Percentiles rank a stretch among this genome's conserved stretches.
Conservation (phyloP, 306 rosid genomes). For the Ochetophila trinervis region DNA sequence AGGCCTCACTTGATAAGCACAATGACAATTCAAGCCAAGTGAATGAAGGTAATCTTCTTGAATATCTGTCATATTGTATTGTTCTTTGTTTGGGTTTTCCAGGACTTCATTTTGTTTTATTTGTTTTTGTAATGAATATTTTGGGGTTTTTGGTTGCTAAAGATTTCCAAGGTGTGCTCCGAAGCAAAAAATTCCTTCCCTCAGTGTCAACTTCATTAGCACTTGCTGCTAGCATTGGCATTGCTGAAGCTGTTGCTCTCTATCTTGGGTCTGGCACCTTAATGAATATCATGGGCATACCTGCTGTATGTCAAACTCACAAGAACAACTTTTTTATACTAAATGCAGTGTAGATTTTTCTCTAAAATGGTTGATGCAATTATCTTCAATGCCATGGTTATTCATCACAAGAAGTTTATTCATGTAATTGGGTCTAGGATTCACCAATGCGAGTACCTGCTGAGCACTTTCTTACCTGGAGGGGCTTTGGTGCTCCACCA, state of each 20-base stretch:
- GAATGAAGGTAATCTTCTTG: slow-evolving; percentile 36
- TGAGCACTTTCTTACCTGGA: slow-evolving; percentile 71
- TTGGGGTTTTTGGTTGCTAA: slow-evolving; percentile 16
- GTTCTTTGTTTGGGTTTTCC: slow-evolving; percentile 8
- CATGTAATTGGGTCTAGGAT: slow-evolving; percentile 44
- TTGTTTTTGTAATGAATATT: slow-evolving; percentile 11
- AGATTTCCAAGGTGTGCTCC: slow-evolving; percentile 36
- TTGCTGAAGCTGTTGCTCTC: slow-evolving; percentile 79
- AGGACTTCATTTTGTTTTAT: background rate
- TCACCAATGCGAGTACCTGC: slow-evolving; percentile 88
- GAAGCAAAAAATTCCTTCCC: slow-evolving; percentile 61
- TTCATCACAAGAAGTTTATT: background rate
- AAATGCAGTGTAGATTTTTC: background rate
- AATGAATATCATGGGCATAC: slow-evolving; percentile 88
- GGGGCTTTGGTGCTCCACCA: slow-evolving; percentile 92
- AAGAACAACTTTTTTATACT: background rate
- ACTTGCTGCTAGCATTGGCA: slow-evolving; percentile 80
- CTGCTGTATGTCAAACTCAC: slow-evolving; percentile 73
- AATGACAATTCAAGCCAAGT: slow-evolving; percentile 23
- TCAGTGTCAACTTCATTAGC: slow-evolving; percentile 77
- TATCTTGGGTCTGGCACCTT: slow-evolving; percentile 69
- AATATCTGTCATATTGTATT: slow-evolving; percentile 4
- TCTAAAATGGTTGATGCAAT: background rate
- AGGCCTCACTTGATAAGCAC: slow-evolving; percentile 43
- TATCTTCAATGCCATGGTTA: slow-evolving; percentile 2